Base-by-base conservation (phyloP, 2,329 filamentous ascomycete species). In the Aspergillus pseudonomiae region DNA sequence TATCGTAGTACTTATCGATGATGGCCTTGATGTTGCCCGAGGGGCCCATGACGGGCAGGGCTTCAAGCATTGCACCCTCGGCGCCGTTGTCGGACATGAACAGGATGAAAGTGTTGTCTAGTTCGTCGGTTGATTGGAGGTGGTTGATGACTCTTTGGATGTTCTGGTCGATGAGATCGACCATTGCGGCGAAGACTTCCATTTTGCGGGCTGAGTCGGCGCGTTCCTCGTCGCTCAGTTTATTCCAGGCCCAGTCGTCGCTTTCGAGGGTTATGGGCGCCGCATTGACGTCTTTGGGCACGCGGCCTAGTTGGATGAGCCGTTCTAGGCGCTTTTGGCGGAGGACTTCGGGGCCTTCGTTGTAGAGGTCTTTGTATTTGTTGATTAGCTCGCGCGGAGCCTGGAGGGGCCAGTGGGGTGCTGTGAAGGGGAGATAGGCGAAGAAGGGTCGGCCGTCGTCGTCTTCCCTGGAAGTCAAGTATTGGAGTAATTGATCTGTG, bases 71-170 rank as follows among this genome's bases (percentile, higher is more conserved):
- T 19, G 84, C 84, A 12, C 86, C 86, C 67, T 88, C 86, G 12
- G 86, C 86, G 3, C 86, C 86, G 64, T 89, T 89, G 74, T 89
- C 86, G 0, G 82, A 86, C 78, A 89, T 84, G 79, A 89, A 89
- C 69, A 84, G 82, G 57, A 89, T 80, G 64, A 89, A 85, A 2
- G 87, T 90, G 72, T 89, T 88, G 65, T 89, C 86, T 0, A 86
- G 78, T 70, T 89, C 86, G 61, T 82, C 85, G 2, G 82, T 84
- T 46, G 81, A 71, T 61, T 84, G 78, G 2, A 89, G 80, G 67
- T 88, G 84, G 41, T 85, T 77, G 26, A 88, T 76, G 2, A 89
- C 83, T 61, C 84, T 84, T 41, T 86, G 86, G 19, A 89, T 82
- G 63, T 88, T 86, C 63, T 73, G 72, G 67, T 90, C 88, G 57